phyloP scores from a whole-genome alignment of 2,329 filamentous ascomycete species.

The Harringtonia lauricola region DNA sequence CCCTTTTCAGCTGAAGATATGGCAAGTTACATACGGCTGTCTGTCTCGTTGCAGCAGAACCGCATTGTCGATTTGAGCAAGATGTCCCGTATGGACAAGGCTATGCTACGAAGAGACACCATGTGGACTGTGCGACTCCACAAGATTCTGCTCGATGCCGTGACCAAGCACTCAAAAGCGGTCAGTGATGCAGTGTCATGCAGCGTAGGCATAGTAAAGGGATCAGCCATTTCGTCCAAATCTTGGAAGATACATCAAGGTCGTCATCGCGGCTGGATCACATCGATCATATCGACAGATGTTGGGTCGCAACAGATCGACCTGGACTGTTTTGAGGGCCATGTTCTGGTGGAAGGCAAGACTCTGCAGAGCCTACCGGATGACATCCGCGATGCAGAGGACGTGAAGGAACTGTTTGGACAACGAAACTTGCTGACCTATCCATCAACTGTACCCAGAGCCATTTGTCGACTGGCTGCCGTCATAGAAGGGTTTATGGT shows the following conservation, averaged over 20 bases:
- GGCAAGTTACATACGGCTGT: background rate
- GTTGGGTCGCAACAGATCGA: slow-evolving; percentile 15
- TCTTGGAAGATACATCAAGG: background rate
- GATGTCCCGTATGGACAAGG: background rate
- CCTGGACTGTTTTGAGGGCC: slow-evolving; percentile 23
- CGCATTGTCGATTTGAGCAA: background rate
- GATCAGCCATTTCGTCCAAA: background rate
- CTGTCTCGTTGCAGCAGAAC: slow-evolving; percentile 9
- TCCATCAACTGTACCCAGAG: slow-evolving; percentile 39
- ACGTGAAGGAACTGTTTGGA: slow-evolving; percentile 41
- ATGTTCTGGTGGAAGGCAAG: slow-evolving; percentile 24
- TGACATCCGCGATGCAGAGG: slow-evolving; percentile 29
- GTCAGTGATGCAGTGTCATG: background rate
- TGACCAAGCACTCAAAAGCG: background rate
- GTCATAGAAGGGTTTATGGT: slow-evolving; percentile 29
- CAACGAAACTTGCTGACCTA: slow-evolving; percentile 37
- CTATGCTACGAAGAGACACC: background rate
- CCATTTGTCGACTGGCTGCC: slow-evolving; percentile 33
- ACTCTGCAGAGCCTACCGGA: slow-evolving; percentile 36
- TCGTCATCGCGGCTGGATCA: slow-evolving; percentile 1
- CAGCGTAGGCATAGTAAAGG: background rate
- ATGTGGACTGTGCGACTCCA: background rate
- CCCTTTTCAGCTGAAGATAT: too few species aligned
- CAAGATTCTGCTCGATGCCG: background rate
- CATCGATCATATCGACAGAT: background rate